A percentile compares a stretch with the other conserved stretches of the same genome.
Conservation (phyloP, 1,284 basidiomycete genomes). For the Sporisorium sorghi region DNA sequence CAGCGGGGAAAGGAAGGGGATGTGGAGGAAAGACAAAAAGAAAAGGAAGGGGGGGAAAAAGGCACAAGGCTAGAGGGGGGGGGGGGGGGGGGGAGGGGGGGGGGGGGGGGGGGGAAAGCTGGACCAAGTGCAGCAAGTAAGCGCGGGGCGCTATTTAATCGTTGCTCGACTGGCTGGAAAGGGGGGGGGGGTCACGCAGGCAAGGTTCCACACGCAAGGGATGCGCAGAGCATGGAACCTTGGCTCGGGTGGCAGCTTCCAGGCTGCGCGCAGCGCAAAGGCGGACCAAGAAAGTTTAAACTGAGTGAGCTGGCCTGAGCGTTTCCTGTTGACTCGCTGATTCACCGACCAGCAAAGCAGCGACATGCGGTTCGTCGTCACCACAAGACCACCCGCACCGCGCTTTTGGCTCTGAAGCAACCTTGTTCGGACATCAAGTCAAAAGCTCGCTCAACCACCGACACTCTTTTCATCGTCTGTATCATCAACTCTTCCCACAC, state of each 20-base stretch:
- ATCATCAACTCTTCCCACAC: too few species aligned
- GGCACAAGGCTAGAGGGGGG: too few species aligned
- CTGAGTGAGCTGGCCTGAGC: conserved; percentile 3
- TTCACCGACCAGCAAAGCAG: not conserved
- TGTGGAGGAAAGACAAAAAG: too few species aligned
- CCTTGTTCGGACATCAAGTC: too few species aligned
- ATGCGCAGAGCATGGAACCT: not conserved
- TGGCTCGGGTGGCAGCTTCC: conserved; percentile 2
- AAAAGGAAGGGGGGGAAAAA: too few species aligned
- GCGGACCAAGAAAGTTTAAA: not conserved
- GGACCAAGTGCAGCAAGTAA: not conserved
- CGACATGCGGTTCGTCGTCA: conserved; percentile 9
- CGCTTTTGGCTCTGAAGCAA: too few species aligned
- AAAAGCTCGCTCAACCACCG: too few species aligned
- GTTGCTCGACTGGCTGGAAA: not conserved
- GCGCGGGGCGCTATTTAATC: conserved; percentile 5
- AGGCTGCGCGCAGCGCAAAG: not conserved
- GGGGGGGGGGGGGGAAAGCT: too few species aligned
- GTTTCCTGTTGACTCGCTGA: conserved; percentile 1
- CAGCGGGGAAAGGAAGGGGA: too few species aligned
- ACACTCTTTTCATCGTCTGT: too few species aligned
- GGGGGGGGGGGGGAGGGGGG: too few species aligned
- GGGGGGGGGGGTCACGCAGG: not conserved
- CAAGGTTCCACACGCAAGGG: not conserved
- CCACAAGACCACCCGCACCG: too few species aligned